Evolutionary conservation across 805 yeast species (phyloP).

Genomic region (Wickerhamiella parazyma): DNA sequence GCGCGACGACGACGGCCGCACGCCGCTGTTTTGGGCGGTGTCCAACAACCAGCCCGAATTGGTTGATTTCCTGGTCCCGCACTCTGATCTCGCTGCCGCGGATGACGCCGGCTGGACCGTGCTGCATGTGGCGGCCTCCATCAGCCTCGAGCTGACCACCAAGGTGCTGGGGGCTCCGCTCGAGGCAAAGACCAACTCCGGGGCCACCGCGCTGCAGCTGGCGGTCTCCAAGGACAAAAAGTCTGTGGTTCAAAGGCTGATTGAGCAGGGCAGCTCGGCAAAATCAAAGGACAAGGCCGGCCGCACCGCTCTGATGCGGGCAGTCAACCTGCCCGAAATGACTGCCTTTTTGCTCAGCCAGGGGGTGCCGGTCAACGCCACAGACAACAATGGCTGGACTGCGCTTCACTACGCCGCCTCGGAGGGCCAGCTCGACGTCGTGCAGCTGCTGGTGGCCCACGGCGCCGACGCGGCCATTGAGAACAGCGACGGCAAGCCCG

Average conservation of each 20-base stretch:
- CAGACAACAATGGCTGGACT: constrained; percentile 64
- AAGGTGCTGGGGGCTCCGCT: constrained; percentile 31
- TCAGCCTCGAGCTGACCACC: constrained; percentile 39
- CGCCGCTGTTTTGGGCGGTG: constrained; percentile 83
- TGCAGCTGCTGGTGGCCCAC: constrained; percentile 39
- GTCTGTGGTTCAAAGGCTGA: constrained; percentile 39
- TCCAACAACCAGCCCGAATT: constrained; percentile 44
- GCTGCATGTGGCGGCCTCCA: constrained; percentile 65
- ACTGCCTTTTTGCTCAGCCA: constrained; percentile 41
- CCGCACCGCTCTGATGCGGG: constrained; percentile 63
- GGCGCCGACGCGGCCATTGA: constrained; percentile 51
- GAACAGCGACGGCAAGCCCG: constrained; percentile 29
- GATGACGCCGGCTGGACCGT: constrained; percentile 88
- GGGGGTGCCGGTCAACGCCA: constrained; percentile 51
- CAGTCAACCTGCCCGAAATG: constrained; percentile 51
- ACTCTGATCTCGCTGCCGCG: constrained; percentile 49
- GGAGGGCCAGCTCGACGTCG: constrained; percentile 77
- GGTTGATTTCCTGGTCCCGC: constrained; percentile 32
- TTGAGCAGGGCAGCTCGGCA: constrained; percentile 46
- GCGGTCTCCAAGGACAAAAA: constrained; percentile 60
- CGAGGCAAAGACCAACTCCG: constrained; percentile 44
- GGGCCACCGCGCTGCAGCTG: constrained; percentile 61
- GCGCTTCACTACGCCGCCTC: constrained; percentile 82
- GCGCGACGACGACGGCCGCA: constrained; percentile 59
- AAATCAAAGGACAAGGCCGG: constrained; percentile 54